Conservation (phyloP, 2,329 filamentous ascomycete species). For the Fusarium nurragi region DNA sequence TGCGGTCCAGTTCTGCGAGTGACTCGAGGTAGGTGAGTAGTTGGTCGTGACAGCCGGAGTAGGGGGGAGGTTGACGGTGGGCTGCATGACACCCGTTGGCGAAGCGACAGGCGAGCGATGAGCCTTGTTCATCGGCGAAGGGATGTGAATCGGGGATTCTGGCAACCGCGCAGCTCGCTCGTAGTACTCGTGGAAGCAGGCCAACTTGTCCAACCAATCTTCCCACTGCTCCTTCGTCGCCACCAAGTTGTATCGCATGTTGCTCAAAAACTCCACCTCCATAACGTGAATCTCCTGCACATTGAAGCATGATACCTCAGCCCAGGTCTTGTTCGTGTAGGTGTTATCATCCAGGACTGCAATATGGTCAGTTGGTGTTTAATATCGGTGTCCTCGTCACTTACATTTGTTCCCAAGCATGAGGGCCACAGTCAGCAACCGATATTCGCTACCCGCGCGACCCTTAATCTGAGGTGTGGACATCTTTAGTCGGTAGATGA, state of each 20-base stretch:
- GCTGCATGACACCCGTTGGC: conserved; percentile 54
- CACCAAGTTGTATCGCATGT: conserved; percentile 94
- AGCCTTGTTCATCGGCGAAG: conserved; percentile 52
- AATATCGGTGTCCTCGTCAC: conserved; percentile 45
- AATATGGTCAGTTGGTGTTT: conserved; percentile 34
- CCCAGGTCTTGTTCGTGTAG: conserved; percentile 99
- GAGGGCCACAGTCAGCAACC: conserved; percentile 89
- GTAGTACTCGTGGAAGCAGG: conserved; percentile 85
- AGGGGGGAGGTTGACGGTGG: conserved; percentile 46
- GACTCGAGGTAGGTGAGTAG: conserved; percentile 54
- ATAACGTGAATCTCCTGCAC: conserved; percentile 97
- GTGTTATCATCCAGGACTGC: conserved; percentile 95
- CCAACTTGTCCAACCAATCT: conserved; percentile 84
- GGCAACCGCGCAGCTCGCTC: conserved; percentile 68
- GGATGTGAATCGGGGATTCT: conserved; percentile 53
- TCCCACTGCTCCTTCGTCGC: conserved; percentile 88
- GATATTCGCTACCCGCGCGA: conserved; percentile 91
- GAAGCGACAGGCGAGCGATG: conserved; percentile 61
- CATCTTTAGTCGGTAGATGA: conserved; percentile 92
- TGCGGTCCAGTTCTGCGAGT: conserved; percentile 52
- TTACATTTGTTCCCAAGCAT: conserved; percentile 98
- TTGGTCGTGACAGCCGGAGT: conserved; percentile 46
- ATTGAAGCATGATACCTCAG: conserved; percentile 92
- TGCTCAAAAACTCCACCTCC: conserved; percentile 99
- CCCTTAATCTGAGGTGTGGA: conserved; percentile 90